These are phyloP conservation scores for Cadophora malorum DNA, from an alignment of 2,329 filamentous ascomycete genomes.

Conservation along the genomic window DNA sequence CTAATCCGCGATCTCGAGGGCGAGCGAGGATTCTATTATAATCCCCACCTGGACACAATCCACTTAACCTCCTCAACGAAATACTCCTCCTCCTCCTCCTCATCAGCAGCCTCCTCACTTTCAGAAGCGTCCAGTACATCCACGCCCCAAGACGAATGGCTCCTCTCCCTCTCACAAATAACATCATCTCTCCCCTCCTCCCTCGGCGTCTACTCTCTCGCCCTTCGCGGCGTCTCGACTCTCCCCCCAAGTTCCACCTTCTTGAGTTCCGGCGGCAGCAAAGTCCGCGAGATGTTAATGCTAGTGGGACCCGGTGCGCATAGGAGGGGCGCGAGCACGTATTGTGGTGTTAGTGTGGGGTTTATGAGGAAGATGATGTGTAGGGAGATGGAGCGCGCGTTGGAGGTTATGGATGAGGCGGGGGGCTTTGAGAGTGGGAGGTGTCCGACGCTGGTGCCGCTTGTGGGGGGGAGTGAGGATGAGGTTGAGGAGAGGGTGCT, in stretches of 20 bases:
- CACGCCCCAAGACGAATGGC: constrained; percentile 1
- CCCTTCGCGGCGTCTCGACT: neutral
- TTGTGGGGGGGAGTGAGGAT: constrained; percentile 14
- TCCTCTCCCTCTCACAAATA: constrained; percentile 3
- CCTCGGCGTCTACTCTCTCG: constrained; percentile 10
- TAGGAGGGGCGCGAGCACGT: constrained; percentile 11
- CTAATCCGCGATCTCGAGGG: constrained; percentile 13
- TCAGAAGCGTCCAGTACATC: constrained; percentile 3
- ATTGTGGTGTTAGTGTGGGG: constrained; percentile 13
- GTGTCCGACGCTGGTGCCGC: neutral
- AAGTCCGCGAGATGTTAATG: constrained; percentile 15
- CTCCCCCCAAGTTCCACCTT: neutral
- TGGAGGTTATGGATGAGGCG: constrained; percentile 16
- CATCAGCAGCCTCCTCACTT: neutral
- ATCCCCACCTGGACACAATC: constrained; percentile 10
- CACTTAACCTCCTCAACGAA: constrained; percentile 4
- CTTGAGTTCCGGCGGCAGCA: neutral
- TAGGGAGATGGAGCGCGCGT: constrained; percentile 17
- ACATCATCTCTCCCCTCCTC: neutral
- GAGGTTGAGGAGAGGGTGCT: constrained; percentile 12
- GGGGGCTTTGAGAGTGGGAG: constrained; percentile 16
- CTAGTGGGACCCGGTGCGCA: constrained; percentile 18
- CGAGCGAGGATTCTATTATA: constrained; percentile 2
- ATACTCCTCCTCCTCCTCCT: neutral
- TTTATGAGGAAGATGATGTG: constrained; percentile 16